A percentile compares a stretch with the other conserved stretches of the same genome.
phyloP scores from a whole-genome alignment of 768 basidiomycete species.

The Tricholomella constricta region DNA sequence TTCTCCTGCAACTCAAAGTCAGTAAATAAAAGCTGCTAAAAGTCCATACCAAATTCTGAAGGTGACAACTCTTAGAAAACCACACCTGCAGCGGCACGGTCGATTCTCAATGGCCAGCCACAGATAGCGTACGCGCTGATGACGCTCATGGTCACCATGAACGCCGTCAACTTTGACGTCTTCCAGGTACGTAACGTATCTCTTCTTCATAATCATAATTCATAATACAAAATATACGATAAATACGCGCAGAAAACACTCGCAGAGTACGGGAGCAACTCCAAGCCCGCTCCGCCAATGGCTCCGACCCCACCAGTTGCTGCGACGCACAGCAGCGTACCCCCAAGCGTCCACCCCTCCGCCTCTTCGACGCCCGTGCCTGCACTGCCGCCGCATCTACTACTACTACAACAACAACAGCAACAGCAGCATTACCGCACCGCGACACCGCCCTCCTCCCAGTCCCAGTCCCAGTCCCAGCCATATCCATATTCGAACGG shows the following conservation, averaged over 20 bases:
- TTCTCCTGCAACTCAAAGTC: slow-evolving; percentile 77
- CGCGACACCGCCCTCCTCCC: slow-evolving; percentile 33
- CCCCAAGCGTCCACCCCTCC: slow-evolving; percentile 28
- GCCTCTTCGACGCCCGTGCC: slow-evolving; percentile 38
- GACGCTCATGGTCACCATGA: slow-evolving; percentile 75
- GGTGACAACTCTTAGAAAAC: slow-evolving; percentile 64
- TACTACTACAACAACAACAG: too few species aligned
- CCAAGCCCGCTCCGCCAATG: slow-evolving; percentile 22
- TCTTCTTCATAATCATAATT: too few species aligned
- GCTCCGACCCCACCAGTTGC: slow-evolving; percentile 25
- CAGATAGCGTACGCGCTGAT: slow-evolving; percentile 79
- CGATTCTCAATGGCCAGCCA: slow-evolving; percentile 71
- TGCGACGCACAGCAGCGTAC: slow-evolving; percentile 17
- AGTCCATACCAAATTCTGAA: background rate
- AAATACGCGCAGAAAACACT: slow-evolving; percentile 54
- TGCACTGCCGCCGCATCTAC: slow-evolving; percentile 50
- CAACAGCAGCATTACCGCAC: slow-evolving; percentile 34
- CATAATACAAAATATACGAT: background rate
- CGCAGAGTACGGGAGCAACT: slow-evolving; percentile 46
- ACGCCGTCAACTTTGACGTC: slow-evolving; percentile 72
- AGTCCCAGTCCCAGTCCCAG: slow-evolving; percentile 20
- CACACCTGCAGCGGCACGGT: slow-evolving; percentile 65
- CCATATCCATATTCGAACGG: slow-evolving; percentile 34
- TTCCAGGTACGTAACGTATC: slow-evolving; percentile 69
- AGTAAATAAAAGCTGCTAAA: background rate